Base-by-base conservation (phyloP, 805 yeast species). In the Starmera quercuum region DNA sequence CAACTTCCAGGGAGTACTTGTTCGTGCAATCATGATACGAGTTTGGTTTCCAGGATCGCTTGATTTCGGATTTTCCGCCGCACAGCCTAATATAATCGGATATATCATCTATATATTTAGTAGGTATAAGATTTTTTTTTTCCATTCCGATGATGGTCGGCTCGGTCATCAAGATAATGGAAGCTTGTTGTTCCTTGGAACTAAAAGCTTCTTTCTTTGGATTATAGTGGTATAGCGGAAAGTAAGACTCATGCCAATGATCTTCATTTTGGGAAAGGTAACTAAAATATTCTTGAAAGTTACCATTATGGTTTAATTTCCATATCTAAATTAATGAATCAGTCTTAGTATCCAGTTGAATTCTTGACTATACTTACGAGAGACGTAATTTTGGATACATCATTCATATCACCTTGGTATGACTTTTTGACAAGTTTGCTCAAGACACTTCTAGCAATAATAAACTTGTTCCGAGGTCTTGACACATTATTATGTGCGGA, bases 381-480 rank as follows among this genome's bases (percentile, higher is more conserved):
- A 10, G 51, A 44, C 5, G 38, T 21, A 4, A 42, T 29, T 18
- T 31, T 26, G 2, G 48, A 46, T 6, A 36, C 27, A 18, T 38
- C 41, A 13, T 40, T 36, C 2, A 31, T 36, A 8, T 30, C 14
- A 4, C 32, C 24, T 2, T 29, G 9, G 5, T 10, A 17, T 27
- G 7, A 15, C 14, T 1, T 19, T 6, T 30, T 33, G 14, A 46
- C 35, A n/a, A 31, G 8, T 24, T 30, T 39, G 29, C 36, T 43
- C 25, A 45, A 19, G 5, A 45, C 34, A 4, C 34, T 28, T 20
- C 51, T 32, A 0, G 49, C 47, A 5, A 46, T 22, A n/a, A 46
- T 44, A 20, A 46, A 46, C 20, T 35, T 37, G 25, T 46, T 46
- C 23, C 47, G 33, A n/a, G 51, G 51, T 5, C 38, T 16, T 3